Evolutionary conservation across 352 stramenopile species (phyloP).

Genomic region (Poterioochromonas sp.): DNA sequence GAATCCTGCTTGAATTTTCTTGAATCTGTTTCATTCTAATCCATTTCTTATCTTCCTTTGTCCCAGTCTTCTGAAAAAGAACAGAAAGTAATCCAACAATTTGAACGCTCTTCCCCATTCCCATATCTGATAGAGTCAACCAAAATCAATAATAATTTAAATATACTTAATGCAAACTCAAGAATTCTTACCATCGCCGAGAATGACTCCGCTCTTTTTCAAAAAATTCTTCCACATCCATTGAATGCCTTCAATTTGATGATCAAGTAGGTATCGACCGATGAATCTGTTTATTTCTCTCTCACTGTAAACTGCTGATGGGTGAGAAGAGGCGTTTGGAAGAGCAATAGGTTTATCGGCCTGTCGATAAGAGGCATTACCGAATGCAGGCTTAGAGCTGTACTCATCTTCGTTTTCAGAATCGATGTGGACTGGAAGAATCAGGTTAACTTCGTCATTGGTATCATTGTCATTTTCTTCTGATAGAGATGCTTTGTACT

Average conservation of each 20-base stretch:
- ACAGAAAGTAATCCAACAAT: slow-evolving; percentile 49
- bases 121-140: slow-evolving; percentile 54
- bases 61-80: slow-evolving; percentile 43
- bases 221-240: slow-evolving; percentile 80
- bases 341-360: background rate
- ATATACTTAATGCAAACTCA: slow-evolving; percentile 21
- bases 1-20: background rate
- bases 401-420: background rate
- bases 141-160: background rate
- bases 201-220: slow-evolving; percentile 36
- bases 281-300: background rate
- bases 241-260: slow-evolving; percentile 95
- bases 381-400: too few species aligned
- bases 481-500: too few species aligned
- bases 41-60: slow-evolving; percentile 10
- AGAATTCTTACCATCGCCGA: slow-evolving; percentile 12
- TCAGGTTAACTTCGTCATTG: background rate
- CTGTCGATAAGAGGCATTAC: too few species aligned
- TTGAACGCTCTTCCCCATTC: slow-evolving; percentile 85
- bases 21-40: background rate
- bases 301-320: background rate
- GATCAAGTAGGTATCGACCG: slow-evolving; percentile 67
- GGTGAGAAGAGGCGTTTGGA: background rate
- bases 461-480: too few species aligned
- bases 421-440: background rate